Conservation (phyloP, 179 eudicot species). For the Spinacia oleracea region DNA sequence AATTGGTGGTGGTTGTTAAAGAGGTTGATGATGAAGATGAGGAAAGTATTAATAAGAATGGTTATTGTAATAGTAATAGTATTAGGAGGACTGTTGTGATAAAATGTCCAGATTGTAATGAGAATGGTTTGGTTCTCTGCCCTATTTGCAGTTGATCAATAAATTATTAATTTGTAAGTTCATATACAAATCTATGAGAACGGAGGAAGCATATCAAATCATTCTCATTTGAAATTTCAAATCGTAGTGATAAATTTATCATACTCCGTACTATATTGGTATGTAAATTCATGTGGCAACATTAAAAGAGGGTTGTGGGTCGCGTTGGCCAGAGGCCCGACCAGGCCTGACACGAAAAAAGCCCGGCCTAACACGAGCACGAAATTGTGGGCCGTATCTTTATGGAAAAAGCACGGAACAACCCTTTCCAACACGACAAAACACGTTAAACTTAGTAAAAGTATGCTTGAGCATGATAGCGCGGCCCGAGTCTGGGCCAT, state of each 20-base stretch:
- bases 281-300: no score
- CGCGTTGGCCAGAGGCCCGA: no score
- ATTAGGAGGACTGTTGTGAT: conserved; percentile 34
- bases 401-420: no score
- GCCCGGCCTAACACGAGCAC: no score
- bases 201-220: not conserved
- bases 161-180: not conserved
- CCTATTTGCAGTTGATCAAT: conserved; percentile 71
- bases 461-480: no score
- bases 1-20: conserved; percentile 42
- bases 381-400: no score
- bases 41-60: not conserved
- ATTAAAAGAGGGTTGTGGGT: no score
- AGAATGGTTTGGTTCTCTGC: conserved; percentile 86
- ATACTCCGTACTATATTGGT: not conserved
- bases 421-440: no score
- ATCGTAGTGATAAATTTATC: not conserved
- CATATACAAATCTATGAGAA: no score
- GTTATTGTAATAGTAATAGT: not conserved
- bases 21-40: conserved; percentile 8
- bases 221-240: conserved; percentile 9
- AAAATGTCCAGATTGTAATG: conserved; percentile 81
- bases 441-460: no score
- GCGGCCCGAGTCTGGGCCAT: no score
- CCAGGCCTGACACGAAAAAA: no score